Base-by-base conservation (phyloP, 306 rosid genomes). In the Glycine latifolia region DNA sequence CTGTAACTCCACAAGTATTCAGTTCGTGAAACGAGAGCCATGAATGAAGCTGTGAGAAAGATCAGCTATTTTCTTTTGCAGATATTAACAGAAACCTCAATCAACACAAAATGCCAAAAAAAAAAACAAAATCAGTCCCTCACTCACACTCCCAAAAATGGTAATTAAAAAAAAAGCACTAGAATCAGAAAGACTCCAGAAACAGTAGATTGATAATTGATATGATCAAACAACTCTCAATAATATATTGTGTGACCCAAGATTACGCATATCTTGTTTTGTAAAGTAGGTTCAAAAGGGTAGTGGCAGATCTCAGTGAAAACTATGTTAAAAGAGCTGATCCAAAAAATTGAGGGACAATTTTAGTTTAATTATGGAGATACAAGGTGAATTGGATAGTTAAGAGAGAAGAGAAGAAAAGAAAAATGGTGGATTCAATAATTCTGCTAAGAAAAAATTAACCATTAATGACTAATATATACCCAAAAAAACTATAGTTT, bases 21-120 rank as follows among this genome's bases (percentile, higher is more conserved):
- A 53, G 79, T 71, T 76, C 35, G 74, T 71, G 80, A 73, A 81
- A 77, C 72, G 70, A 62, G 3, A 47, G 70, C 14, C 37, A 73
- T 83, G 63, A 56, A 61, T 83, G 78, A 41, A 62, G 61, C 86
- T 55, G 43, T 10, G 58, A 68, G 33, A 61, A 69, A 33, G 14
- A 48, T 59, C 39, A 52, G 47, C 50, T 68, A 87, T 77, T 26
- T 86, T 82, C 76, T 53, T 71, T 69, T 72, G 16, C 71, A 50
- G 65, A 79, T 61, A 79, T 56, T 56, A 82, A 87, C 86, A 82
- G 59, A 73, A 71, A 63, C 71, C 55, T 60, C 75, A 86, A 79
- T 74, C 48, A 82, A 76, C 26, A 66, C 79, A 75, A 78, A 69
- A 67, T 12, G 59, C 54, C 79, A 70, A 82, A 55, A 17, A 20